Evolutionary conservation across 1,284 basidiomycete species (phyloP).

Genomic region (Mrakiaceae sp.): DNA sequence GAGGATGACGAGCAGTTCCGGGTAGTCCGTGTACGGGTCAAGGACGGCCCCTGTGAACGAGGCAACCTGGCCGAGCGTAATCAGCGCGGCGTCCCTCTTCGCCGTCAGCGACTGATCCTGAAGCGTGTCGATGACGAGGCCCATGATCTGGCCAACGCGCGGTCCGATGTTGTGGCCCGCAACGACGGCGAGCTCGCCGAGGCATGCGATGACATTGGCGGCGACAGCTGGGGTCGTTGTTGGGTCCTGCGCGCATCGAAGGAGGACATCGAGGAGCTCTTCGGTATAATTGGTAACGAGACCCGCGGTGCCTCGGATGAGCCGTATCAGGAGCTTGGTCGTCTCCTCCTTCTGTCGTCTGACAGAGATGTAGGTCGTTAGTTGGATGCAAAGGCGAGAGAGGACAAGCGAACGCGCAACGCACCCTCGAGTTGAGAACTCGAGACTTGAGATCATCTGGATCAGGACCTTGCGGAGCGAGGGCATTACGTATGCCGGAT

Average conservation of each 20-base stretch:
- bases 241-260: constrained; percentile 63
- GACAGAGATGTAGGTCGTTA: neutral
- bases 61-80: constrained; percentile 88
- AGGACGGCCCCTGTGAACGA: constrained; percentile 95
- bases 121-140: constrained; percentile 76
- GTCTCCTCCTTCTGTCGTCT: constrained; percentile 79
- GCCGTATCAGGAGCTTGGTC: constrained; percentile 70
- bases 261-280: constrained; percentile 85
- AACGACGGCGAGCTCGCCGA: constrained; percentile 87
- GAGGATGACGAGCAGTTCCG: constrained; percentile 75
- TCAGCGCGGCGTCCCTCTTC: constrained; percentile 88
- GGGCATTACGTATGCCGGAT: constrained; percentile 98
- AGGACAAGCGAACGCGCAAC: constrained; percentile 23
- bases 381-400: neutral
- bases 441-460: constrained; percentile 90
- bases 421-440: constrained; percentile 84
- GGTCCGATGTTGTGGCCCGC: constrained; percentile 84
- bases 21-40: constrained; percentile 79
- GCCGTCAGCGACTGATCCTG: constrained; percentile 59
- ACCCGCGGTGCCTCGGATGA: constrained; percentile 81
- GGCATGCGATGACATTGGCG: constrained; percentile 83
- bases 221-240: constrained; percentile 80
- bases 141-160: constrained; percentile 77
- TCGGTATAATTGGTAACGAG: constrained; percentile 94
- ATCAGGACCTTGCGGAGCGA: constrained; percentile 91